Evolutionary conservation across 176 grass and related monocot genomes (phyloP).

Genomic region (Leersia perrieri): DNA sequence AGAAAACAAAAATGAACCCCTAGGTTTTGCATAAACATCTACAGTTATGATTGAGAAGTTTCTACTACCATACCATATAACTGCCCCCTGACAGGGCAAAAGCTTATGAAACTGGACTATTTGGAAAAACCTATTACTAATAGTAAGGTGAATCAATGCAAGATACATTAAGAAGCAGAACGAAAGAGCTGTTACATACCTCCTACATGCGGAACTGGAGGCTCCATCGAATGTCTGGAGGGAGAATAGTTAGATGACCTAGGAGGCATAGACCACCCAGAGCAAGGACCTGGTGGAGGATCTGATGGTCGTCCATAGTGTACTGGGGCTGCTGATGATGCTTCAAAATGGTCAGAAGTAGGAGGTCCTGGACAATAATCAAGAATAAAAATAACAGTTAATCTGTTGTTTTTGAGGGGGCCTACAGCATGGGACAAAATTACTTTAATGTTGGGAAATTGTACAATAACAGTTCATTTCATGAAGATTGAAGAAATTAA

Average conservation of each 20-base stretch:
- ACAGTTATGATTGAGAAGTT: background rate
- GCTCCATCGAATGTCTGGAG: constrained; percentile 52
- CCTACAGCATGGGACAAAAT: background rate
- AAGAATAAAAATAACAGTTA: constrained; percentile 14
- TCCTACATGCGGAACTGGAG: constrained; percentile 57
- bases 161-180: constrained; percentile 1
- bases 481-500: background rate
- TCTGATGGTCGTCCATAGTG: constrained; percentile 65
- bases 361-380: constrained; percentile 39
- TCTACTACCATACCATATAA: constrained; percentile 6
- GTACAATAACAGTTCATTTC: constrained; percentile 14
- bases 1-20: background rate
- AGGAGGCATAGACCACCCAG: constrained; percentile 58
- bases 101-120: background rate
- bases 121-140: background rate
- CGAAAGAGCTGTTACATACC: constrained; percentile 31
- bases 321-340: constrained; percentile 39
- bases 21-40: background rate
- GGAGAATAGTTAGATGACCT: constrained; percentile 50
- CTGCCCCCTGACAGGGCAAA: constrained; percentile 3
- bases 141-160: constrained; percentile 1
- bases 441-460: background rate
- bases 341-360: constrained; percentile 48
- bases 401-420: background rate
- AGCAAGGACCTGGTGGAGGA: constrained; percentile 52